Evolutionary conservation across 345 rosid species (phyloP), one percentile per base, ranked within the genome.

Genomic region (Eucalyptus cloeziana): DNA sequence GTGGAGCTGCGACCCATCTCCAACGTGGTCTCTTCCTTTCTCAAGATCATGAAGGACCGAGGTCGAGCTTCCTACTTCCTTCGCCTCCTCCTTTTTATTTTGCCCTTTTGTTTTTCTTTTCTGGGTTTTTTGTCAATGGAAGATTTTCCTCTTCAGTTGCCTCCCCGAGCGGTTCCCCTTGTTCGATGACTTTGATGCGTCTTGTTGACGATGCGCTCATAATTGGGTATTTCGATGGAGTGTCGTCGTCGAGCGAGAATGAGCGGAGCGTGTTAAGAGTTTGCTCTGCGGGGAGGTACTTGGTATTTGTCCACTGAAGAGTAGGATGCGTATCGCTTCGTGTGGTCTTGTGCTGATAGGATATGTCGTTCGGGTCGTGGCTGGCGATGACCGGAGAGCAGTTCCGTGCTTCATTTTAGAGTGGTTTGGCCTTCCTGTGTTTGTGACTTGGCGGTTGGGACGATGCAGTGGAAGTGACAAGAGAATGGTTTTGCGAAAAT

Each of bases 1-100:
- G 99, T 98, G 87, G 97, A 97, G 79, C 52, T 98, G 89, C 91
- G 94, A 88, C 99, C 99, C 22, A 92, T 97, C 93, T 98, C 99
- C 86, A 93, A 91, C 40, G 98, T 96, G 50, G 93, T 98, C 92
- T 96, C 99, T 87, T 96, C 98, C 10, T 98, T 98, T 89, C 98
- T 98, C 33, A 91, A 91, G 69, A 96, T 98, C 93, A 98, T 96
- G 99, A 96, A 93, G 90, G 89, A 94, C 54, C 94, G 96, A 94
- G 99, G 98, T 97, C 30, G 30, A 7, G 85, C 24, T 76, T 76
- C 30, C 31, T 40, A 22, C 47, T 21, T 40, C 83, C 47, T 71
- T 76, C 33, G 27, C 54, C 43, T 19, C 22, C 24, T 1, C 58
- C 87, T n/a, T n/a, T 13, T 47, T 24, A 12, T 86, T 86, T 86